Base-by-base conservation (phyloP, 2,329 filamentous ascomycete genomes). In the Penicillium janthinellum region DNA sequence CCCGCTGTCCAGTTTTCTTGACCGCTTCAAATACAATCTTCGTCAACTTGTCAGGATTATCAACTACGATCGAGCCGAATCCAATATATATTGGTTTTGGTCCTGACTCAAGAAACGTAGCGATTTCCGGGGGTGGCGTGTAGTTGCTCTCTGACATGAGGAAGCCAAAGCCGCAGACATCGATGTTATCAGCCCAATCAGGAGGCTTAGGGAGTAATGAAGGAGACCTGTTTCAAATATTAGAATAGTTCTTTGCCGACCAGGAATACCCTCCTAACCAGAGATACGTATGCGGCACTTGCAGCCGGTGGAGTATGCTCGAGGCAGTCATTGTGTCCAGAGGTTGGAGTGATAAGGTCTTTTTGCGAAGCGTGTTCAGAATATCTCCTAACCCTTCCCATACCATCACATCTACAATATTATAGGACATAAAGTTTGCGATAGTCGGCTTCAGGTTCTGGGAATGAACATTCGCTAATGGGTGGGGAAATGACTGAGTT, bases 301-400 rank as follows among this genome's bases (percentile, higher is more conserved):
- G 86, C 35, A 96, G 79, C 41, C 91, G 86, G 48, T 85, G 87
- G 34, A 95, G 79, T 73, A 96, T 84, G 2, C 89, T 90, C 11
- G 92, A 91, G 3, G 90, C 92, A 86, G 89, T 92, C 56, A 95
- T 87, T 12, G 91, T 79, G 63, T 88, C 91, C 41, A 96, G 82
- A 0, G 88, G 85, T 37, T 94, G 88, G 0, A 96, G 79, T 39
- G 89, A 89, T 1, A 96, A 81, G n/a, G 85, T 85, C 62, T 87
- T 87, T 64, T 88, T 86, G 57, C 92, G 82, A 71, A 96, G 96
- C 15, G 87, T 83, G 72, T 69, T 69, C 73, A 96, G 92, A 10
- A 96, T 81, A 75, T 96, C 92, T 52, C 92, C 92, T 10, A 96
- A 78, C 0, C 91, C 91, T 77, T 96, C 90, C 91, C 91, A 96